These are phyloP conservation scores for Hericium rajendrae DNA, from an alignment of 768 basidiomycete genomes.

Conservation along the genomic window DNA sequence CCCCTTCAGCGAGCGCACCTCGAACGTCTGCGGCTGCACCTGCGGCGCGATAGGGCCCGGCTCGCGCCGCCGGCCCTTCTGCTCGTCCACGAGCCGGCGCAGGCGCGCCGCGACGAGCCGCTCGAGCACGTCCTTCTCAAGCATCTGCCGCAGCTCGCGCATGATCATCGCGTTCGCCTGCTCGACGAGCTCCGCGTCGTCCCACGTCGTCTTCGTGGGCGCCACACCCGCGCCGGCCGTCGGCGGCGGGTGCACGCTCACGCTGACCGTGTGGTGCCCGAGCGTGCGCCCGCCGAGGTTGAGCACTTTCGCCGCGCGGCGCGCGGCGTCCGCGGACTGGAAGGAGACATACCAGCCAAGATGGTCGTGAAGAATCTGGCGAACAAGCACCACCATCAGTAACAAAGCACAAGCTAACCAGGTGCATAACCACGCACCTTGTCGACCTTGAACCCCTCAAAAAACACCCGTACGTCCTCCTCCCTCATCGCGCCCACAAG, in stretches of 20 bases:
- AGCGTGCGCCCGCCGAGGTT: slow-evolving; percentile 42
- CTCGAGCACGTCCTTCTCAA: too few relatives aligned
- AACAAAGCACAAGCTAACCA: neutral
- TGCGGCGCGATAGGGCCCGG: slow-evolving; percentile 25
- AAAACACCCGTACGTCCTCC: slow-evolving; percentile 59
- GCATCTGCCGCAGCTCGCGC: slow-evolving; percentile 35
- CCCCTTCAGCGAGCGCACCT: slow-evolving; percentile 24
- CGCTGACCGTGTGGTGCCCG: slow-evolving; percentile 47
- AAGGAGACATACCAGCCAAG: slow-evolving; percentile 81
- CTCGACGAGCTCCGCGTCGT: slow-evolving; percentile 40
- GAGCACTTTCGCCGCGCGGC: slow-evolving; percentile 53
- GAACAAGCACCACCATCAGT: slow-evolving; percentile 2
- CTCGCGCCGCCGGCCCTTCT: slow-evolving; percentile 31
- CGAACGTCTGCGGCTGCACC: slow-evolving; percentile 24
- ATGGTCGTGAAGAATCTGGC: slow-evolving; percentile 63
- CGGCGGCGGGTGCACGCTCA: slow-evolving; percentile 40
- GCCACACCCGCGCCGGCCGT: slow-evolving; percentile 26
- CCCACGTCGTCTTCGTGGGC: slow-evolving; percentile 36
- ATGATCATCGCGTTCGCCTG: slow-evolving; percentile 47
- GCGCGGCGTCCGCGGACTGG: slow-evolving; percentile 46
- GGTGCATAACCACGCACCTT: slow-evolving; percentile 38
- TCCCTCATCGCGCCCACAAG: slow-evolving; percentile 45
- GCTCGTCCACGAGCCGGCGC: slow-evolving; percentile 41
- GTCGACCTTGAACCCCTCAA: slow-evolving; percentile 62
- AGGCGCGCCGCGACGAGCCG: slow-evolving; percentile 37